Conservation (phyloP, 73 alveolate species). For the Paramecium caudatum region DNA sequence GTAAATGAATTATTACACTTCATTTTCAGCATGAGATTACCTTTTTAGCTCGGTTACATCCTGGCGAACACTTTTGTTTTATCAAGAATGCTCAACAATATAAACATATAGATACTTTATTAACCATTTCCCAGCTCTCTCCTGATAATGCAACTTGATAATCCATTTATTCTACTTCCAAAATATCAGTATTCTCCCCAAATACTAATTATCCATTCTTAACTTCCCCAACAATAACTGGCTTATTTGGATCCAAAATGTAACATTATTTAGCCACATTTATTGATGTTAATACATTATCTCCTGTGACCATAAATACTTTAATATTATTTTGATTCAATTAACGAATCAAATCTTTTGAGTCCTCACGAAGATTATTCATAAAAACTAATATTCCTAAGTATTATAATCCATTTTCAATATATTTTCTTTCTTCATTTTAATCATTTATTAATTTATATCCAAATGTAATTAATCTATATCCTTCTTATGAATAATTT, state of each 20-base stretch:
- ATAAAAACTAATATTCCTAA: constrained; percentile 84
- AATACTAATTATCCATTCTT: constrained; percentile 75
- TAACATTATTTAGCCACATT: constrained; percentile 82
- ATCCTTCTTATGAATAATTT: constrained; percentile 85
- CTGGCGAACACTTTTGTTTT: constrained; percentile 80
- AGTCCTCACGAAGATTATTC: constrained; percentile 83
- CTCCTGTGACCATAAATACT: constrained; percentile 87
- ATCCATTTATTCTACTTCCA: constrained; percentile 3
- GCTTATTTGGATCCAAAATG: constrained; percentile 81
- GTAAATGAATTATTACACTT: constrained; percentile 78
- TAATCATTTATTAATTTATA: constrained; percentile 23
- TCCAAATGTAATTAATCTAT: constrained; percentile 89
- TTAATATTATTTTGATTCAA: constrained; percentile 76
- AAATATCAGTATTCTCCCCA: background rate
- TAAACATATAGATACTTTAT: background rate
- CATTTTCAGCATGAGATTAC: constrained; percentile 75
- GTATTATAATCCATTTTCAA: constrained; percentile 79
- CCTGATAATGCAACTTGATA: constrained; percentile 69
- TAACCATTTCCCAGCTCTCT: constrained; percentile 29
- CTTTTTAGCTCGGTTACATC: constrained; percentile 82
- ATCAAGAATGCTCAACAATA: constrained; percentile 5
- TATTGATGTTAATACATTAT: constrained; percentile 83
- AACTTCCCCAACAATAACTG: constrained; percentile 80
- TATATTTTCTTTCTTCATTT: constrained; percentile 70
- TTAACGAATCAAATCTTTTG: constrained; percentile 75